Conservation (phyloP, 2,329 filamentous ascomycete genomes). For the Simplicillium sp. region DNA sequence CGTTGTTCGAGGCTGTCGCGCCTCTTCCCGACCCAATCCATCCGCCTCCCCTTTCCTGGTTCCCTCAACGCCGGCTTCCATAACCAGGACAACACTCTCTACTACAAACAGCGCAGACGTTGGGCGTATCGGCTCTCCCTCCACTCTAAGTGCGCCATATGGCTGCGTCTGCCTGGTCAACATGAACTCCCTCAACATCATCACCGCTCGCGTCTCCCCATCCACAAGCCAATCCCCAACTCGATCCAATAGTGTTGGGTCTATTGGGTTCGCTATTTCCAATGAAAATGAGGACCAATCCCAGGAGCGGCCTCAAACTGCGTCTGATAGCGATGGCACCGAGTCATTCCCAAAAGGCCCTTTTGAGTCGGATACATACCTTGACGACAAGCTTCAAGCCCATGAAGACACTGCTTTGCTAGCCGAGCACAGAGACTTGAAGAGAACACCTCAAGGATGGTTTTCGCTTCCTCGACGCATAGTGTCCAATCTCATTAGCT, state of each 20-base stretch:
- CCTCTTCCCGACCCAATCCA: too few species aligned
- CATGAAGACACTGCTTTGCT: slow-evolving; percentile 60
- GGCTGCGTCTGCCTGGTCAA: slow-evolving; percentile 29
- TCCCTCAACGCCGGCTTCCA: too few species aligned
- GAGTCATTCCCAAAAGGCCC: slow-evolving; percentile 25
- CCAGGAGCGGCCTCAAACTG: slow-evolving; percentile 16
- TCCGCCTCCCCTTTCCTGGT: too few species aligned
- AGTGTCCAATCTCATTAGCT: slow-evolving; percentile 61
- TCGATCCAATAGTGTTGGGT: slow-evolving; percentile 51
- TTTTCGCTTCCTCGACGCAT: slow-evolving; percentile 57
- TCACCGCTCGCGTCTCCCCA: slow-evolving; percentile 72
- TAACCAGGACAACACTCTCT: too few species aligned
- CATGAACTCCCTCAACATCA: slow-evolving; percentile 96
- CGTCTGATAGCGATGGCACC: slow-evolving; percentile 24
- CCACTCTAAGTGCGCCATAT: too few species aligned
- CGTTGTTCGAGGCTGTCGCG: too few species aligned
- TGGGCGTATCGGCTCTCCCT: too few species aligned
- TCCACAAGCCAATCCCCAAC: slow-evolving; percentile 45
- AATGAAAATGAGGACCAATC: slow-evolving; percentile 29
- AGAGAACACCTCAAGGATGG: slow-evolving; percentile 36
- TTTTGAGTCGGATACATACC: slow-evolving; percentile 23
- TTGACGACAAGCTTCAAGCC: slow-evolving; percentile 24
- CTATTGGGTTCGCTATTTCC: slow-evolving; percentile 36
- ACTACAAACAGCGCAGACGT: too few species aligned
- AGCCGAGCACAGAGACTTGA: slow-evolving; percentile 21